Evolutionary conservation across 805 yeast species (phyloP).

Genomic region (Clavispora phyllophila): DNA sequence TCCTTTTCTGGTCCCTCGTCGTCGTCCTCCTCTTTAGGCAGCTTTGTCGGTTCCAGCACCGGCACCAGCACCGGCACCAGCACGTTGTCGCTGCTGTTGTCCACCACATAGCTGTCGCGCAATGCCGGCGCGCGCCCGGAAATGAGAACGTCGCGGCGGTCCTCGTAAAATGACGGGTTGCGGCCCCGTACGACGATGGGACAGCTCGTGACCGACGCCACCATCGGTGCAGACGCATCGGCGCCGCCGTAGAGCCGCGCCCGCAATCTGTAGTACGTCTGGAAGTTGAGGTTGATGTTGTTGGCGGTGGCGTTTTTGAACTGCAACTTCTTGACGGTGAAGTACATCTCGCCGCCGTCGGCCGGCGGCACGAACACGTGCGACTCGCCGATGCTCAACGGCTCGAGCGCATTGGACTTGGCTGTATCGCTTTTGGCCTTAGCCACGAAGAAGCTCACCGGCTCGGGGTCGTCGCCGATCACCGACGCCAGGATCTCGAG

Average conservation of each 20-base stretch:
- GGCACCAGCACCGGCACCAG: neutral
- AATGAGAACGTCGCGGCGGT: constrained; percentile 40
- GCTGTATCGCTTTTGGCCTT: neutral
- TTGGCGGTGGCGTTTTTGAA: constrained; percentile 51
- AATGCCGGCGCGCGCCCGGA: neutral
- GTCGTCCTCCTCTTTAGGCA: neutral
- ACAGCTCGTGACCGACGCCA: constrained; percentile 8
- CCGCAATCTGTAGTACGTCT: constrained; percentile 36
- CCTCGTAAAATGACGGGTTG: constrained; percentile 56
- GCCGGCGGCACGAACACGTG: neutral
- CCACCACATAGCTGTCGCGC: neutral
- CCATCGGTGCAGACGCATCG: constrained; percentile 4
- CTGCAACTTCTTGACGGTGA: constrained; percentile 34
- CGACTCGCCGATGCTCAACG: neutral
- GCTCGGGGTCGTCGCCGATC: constrained; percentile 22
- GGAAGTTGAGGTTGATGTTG: constrained; percentile 42
- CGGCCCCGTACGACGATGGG: constrained; percentile 58
- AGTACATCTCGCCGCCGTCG: neutral
- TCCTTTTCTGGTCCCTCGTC: neutral
- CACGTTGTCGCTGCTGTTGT: neutral
- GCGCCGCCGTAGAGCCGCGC: constrained; percentile 10
- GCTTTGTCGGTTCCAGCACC: neutral
- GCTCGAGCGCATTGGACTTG: neutral
- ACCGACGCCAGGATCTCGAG: constrained; percentile 35
- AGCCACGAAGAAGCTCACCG: neutral